Base-by-base conservation (phyloP, 2,329 filamentous ascomycete species). In the Cryphonectria nitschkei region DNA sequence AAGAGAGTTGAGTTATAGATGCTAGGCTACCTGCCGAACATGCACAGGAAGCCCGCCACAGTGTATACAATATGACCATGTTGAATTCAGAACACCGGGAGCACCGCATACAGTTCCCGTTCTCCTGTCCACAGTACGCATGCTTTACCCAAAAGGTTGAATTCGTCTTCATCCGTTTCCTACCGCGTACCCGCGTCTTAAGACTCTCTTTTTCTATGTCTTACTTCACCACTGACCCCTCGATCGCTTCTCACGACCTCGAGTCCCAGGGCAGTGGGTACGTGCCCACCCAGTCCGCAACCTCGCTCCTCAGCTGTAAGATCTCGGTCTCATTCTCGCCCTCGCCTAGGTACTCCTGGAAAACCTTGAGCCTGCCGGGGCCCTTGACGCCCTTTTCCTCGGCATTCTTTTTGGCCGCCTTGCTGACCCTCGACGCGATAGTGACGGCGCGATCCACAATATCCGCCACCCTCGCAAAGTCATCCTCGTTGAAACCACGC, bases 381-480 rank as follows among this genome's bases (percentile, higher is more conserved):
- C 83, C 88, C 84, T 92, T 93, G 74, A 91, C 88, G 37, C 87
- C 88, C 76, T 86, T 88, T 72, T 90, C 88, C 79, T 90, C 87
- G 14, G 90, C 89, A n/a, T 87, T 87, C 76, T 92, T 90, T 76
- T 88, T 88, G 4, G 90, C 91, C 72, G 89, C 88, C 81, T 89
- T 93, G 81, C 95, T 91, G 62, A 97, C 84, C 72, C 92, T 88
- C 75, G 91, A 87, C 1, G 93, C 91, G 76, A 97, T 94, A 41
- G 88, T 89, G 63, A 97, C 93, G 11, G 92, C 92, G 64, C 93
- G 90, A 82, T 95, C 93, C 68, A 97, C 93, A 74, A 97, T 93
- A 77, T 94, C 92, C 19, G 93, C 94, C 19, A 97, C 93, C 22
- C 93, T 89, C 68, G 89, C 89, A 82, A 98, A 99, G 82, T 99